Base-by-base conservation (phyloP, 2,329 filamentous ascomycete genomes). In the Fusarium sp. region DNA sequence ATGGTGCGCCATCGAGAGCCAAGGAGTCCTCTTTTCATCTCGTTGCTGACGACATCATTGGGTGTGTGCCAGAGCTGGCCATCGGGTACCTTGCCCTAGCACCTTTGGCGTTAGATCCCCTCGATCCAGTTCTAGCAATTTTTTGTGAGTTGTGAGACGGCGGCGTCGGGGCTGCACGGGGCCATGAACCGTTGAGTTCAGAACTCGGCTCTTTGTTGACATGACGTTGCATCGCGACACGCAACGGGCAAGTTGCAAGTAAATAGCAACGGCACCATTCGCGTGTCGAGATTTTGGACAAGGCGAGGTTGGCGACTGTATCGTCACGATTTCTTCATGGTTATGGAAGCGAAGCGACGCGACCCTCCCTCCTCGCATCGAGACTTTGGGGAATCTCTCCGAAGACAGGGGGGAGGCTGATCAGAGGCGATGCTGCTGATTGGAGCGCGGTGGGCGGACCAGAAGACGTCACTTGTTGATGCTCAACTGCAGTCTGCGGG, bases 11-110 rank as follows among this genome's bases (percentile, higher is more conserved):
- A 61, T 64, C 45, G 59, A 54, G 36, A 52, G 57, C 67, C 40
- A 36, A 66, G 13, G 31, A 61, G 58, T 40, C 69, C 71, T 74
- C 72, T 74, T 74, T 74, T 74, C 52, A 66, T 69, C 52, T 38
- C 27, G 18, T 50, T 71, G 33, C 63, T 62, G 52, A 62, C 62
- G 13, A 22, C 31, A 42, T 50, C 58, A 73, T 73, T 72, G 69
- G 69, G 58, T 38, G 25, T 65, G 33, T 35, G 42, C 20, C 3
- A 54, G 29, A 54, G 36, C 40, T 40, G 38, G n/a, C 35, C 52
- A 25, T 63, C 73, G 73, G 73, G 73, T 74, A 75, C 73, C 73
- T 74, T 70, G 74, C 69, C 73, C 69, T 74, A 74, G 66, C 72
- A 73, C 66, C 14, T 38, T 73, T 62, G 36, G 14, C 33, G 40